Conservation (phyloP, 345 rosid genomes). For the Salix exigua region DNA sequence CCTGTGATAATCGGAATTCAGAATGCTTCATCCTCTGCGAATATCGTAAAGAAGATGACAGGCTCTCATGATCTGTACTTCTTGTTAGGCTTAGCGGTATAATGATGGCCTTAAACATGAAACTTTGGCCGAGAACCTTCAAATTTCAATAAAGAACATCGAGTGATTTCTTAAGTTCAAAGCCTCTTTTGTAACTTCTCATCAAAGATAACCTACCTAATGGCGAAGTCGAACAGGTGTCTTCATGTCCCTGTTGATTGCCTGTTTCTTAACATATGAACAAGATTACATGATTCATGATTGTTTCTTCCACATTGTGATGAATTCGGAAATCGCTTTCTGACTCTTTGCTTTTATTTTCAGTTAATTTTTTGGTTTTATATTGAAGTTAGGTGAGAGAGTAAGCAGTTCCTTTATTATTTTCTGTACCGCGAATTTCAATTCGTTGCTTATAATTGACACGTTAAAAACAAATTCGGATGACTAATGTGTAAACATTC, state of each 20-base stretch:
- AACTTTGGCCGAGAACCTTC: slow-evolving; percentile 6
- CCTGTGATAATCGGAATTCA: neutral
- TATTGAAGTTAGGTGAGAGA: slow-evolving; percentile 30
- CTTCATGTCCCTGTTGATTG: slow-evolving; percentile 21
- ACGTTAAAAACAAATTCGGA: neutral
- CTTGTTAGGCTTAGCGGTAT: slow-evolving; percentile 19
- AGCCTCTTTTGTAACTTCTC: slow-evolving; percentile 30
- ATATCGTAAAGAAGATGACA: neutral
- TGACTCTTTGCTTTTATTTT: neutral
- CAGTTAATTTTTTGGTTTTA: neutral
- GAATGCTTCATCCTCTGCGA: neutral
- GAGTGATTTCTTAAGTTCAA: slow-evolving; percentile 25
- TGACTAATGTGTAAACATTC: neutral
- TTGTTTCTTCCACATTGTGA: slow-evolving; percentile 13
- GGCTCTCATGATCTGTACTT: neutral
- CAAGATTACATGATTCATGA: slow-evolving; percentile 25
- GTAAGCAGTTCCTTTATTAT: neutral
- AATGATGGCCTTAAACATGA: slow-evolving; percentile 17
- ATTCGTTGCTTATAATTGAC: neutral
- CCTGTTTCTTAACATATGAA: slow-evolving; percentile 13
- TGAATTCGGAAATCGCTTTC: slow-evolving; percentile 6
- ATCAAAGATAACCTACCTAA: slow-evolving; percentile 23
- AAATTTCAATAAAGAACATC: slow-evolving; percentile 4
- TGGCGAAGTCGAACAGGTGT: neutral
- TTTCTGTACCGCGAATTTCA: neutral